These are phyloP conservation scores for Ustilago curta DNA, from an alignment of 1,284 basidiomycete genomes.

Conservation along the genomic window DNA sequence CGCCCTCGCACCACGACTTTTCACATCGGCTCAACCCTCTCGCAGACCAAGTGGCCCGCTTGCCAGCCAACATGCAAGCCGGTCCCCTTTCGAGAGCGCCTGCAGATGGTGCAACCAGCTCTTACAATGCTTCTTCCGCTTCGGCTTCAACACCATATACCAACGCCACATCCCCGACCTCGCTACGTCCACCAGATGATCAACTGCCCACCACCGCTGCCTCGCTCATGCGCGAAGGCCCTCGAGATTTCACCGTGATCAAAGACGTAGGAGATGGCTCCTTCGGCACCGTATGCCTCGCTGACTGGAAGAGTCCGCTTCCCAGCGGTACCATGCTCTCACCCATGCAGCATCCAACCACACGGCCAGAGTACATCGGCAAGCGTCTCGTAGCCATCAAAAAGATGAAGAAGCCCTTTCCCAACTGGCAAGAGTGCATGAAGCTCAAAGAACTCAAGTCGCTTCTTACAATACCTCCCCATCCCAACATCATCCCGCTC, in stretches of 20 bases:
- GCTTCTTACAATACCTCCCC: conserved; percentile 89
- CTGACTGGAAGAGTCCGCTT: conserved; percentile 97
- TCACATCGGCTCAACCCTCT: conserved; percentile 18
- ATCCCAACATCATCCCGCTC: conserved; percentile 96
- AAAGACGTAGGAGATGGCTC: conserved; percentile 66
- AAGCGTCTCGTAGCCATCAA: conserved; percentile 97
- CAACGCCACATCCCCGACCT: conserved; percentile 5
- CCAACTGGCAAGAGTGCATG: conserved; percentile 96
- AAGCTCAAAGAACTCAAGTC: conserved; percentile 98
- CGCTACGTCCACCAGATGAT: conserved; percentile 30
- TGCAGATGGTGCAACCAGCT: conserved; percentile 12
- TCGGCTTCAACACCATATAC: conserved; percentile 7
- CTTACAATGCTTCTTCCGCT: conserved; percentile 7
- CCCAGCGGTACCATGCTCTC: conserved; percentile 67
- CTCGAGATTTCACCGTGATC: conserved; percentile 65
- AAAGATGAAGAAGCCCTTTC: conserved; percentile 97
- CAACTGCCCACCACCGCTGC: conserved; percentile 61
- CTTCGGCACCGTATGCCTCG: conserved; percentile 95
- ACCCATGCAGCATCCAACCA: conserved; percentile 72
- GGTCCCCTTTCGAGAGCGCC: conserved; percentile 7
- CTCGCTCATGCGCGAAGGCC: conserved; percentile 61
- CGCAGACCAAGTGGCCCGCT: conserved; percentile 18
- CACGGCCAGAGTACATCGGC: conserved; percentile 91
- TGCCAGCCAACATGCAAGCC: conserved; percentile 20
- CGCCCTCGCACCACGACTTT: conserved; percentile 26